These are phyloP conservation scores for Drosera capensis DNA, from an alignment of 148 eudicot genomes.

Conservation along the genomic window DNA sequence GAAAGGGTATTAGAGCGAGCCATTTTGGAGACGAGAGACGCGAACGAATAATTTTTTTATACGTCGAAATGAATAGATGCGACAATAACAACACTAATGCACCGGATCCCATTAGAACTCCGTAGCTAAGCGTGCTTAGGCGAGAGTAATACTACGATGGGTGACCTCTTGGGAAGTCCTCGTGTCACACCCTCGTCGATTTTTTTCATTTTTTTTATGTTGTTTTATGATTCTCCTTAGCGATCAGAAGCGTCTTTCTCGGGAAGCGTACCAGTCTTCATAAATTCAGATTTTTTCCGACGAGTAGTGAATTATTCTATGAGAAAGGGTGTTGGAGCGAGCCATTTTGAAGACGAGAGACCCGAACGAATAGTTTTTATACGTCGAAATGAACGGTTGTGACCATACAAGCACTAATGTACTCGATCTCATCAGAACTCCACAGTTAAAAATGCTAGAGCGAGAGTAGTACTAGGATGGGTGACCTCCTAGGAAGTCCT, in stretches of 20 bases:
- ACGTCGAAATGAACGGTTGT: background rate
- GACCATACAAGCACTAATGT: too few species aligned
- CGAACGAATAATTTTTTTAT: background rate
- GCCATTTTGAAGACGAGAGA: background rate
- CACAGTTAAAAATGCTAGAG: background rate
- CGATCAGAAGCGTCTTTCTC: too few species aligned
- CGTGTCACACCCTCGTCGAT: too few species aligned
- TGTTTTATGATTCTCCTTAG: too few species aligned
- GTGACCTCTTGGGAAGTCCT: background rate
- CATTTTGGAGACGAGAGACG: background rate
- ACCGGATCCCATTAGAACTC: background rate
- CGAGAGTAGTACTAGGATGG: constrained; percentile 1
- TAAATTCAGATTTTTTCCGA: too few species aligned
- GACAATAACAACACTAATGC: background rate
- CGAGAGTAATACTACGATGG: background rate
- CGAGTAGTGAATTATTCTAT: too few species aligned
- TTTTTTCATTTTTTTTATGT: too few species aligned
- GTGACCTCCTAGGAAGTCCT: constrained; percentile 1
- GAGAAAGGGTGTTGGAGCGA: background rate
- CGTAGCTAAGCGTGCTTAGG: background rate
- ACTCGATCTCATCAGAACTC: too few species aligned
- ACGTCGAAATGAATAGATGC: background rate
- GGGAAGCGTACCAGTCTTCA: too few species aligned
- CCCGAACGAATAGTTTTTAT: too few species aligned
- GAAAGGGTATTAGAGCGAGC: background rate